phyloP scores from a whole-genome alignment of 768 basidiomycete genomes.

The Hygrocybe coccinea region DNA sequence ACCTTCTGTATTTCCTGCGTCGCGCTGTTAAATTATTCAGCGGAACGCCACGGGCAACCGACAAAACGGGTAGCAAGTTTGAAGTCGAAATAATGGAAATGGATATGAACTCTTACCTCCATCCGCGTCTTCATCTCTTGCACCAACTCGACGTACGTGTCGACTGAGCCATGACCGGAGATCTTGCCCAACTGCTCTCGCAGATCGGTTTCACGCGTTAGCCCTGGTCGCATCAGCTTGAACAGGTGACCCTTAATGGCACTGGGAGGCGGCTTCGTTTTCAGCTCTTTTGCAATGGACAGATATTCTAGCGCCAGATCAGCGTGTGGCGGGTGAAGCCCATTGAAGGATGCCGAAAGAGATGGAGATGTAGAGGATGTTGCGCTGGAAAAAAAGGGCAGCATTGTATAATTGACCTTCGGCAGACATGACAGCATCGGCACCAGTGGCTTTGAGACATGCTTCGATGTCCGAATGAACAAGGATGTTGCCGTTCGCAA shows the following conservation, averaged over 20 bases:
- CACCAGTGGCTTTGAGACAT: slow-evolving; percentile 80
- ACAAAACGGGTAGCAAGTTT: background rate
- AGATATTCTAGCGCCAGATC: slow-evolving; percentile 84
- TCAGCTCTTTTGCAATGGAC: slow-evolving; percentile 62
- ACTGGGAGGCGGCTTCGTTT: slow-evolving; percentile 65
- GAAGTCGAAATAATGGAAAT: slow-evolving; percentile 8
- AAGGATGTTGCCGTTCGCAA: slow-evolving; percentile 95
- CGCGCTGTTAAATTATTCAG: slow-evolving; percentile 37
- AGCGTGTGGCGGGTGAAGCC: slow-evolving; percentile 49
- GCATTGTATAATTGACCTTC: slow-evolving; percentile 95
- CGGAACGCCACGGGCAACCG: too few species aligned
- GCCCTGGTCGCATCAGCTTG: slow-evolving; percentile 80
- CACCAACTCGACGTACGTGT: slow-evolving; percentile 50
- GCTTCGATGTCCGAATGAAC: slow-evolving; percentile 75
- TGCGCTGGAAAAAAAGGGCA: slow-evolving; percentile 57
- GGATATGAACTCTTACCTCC: slow-evolving; percentile 27
- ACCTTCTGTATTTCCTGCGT: slow-evolving; percentile 37
- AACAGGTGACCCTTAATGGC: slow-evolving; percentile 92
- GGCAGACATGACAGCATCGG: slow-evolving; percentile 91
- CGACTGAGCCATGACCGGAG: slow-evolving; percentile 19
- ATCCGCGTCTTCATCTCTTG: slow-evolving; percentile 57
- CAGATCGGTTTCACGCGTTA: slow-evolving; percentile 62
- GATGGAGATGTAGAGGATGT: slow-evolving; percentile 6
- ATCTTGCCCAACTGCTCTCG: slow-evolving; percentile 64
- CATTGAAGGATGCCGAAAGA: background rate